These are phyloP conservation scores for Cruciata laevipes DNA, from an alignment of 257 asterid genomes.

Conservation along the genomic window DNA sequence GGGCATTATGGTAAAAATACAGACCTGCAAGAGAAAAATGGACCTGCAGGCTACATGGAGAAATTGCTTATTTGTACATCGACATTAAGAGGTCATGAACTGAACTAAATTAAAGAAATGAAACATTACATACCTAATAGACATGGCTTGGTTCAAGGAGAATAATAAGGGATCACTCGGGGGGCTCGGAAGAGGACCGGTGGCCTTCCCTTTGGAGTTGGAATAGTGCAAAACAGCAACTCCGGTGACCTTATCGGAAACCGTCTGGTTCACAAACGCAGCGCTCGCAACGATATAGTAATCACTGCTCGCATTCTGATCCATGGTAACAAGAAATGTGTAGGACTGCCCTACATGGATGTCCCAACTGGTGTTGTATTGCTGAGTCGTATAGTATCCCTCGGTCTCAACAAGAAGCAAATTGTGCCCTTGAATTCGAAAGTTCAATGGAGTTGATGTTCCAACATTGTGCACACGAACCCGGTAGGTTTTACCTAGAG, in stretches of 20 bases:
- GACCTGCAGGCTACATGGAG: too few species aligned
- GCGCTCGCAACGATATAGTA: slow-evolving; percentile 93
- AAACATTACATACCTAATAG: slow-evolving; percentile 49
- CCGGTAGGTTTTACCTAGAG: slow-evolving; percentile 83
- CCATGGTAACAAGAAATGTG: slow-evolving; percentile 74
- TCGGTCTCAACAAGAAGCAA: slow-evolving; percentile 88
- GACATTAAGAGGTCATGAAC: too few species aligned
- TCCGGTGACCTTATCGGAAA: slow-evolving; percentile 84
- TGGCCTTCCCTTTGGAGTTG: slow-evolving; percentile 61
- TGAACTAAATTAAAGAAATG: background rate
- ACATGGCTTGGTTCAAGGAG: slow-evolving; percentile 76
- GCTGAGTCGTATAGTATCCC: slow-evolving; percentile 80
- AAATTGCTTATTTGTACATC: too few species aligned
- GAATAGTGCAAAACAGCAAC: slow-evolving; percentile 83
- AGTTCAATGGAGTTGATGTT: slow-evolving; percentile 74
- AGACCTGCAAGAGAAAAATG: too few species aligned
- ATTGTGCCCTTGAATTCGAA: slow-evolving; percentile 78
- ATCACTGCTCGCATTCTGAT: slow-evolving; percentile 95
- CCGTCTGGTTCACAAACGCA: slow-evolving; percentile 73
- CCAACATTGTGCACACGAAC: slow-evolving; percentile 88
- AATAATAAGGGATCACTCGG: slow-evolving; percentile 61
- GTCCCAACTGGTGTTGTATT: slow-evolving; percentile 67
- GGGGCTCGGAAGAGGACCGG: slow-evolving; percentile 88
- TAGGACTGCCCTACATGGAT: slow-evolving; percentile 92
- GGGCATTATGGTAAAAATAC: too few species aligned